Evolutionary conservation across 768 basidiomycete species (phyloP).

Genomic region (Hemileccinum rubropunctum): DNA sequence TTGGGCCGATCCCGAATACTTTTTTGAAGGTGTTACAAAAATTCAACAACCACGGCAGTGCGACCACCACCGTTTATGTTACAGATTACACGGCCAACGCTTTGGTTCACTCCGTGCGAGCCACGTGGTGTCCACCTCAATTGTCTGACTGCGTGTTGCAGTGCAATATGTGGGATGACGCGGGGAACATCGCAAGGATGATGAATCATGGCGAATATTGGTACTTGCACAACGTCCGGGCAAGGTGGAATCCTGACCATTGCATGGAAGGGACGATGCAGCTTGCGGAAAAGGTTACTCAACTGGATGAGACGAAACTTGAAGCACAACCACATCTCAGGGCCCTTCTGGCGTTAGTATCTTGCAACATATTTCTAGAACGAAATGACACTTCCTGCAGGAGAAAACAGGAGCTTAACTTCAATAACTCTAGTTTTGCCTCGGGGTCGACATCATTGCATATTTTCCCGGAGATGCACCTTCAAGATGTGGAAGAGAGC

Average conservation of each 20-base stretch:
- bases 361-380: not conserved
- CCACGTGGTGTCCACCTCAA: constrained; percentile 45
- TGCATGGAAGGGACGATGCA: constrained; percentile 54
- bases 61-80: constrained; percentile 52
- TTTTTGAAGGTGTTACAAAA: constrained; percentile 47
- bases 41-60: constrained; percentile 35
- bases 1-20: not conserved
- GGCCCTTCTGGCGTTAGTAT: constrained; percentile 51
- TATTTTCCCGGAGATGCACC: constrained; percentile 42
- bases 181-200: constrained; percentile 37
- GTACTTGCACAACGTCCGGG: constrained; percentile 50
- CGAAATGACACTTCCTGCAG: constrained; percentile 30
- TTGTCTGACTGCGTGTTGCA: constrained; percentile 47
- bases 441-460: constrained; percentile 25
- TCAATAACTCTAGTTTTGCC: constrained; percentile 18
- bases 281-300: constrained; percentile 40
- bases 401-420: constrained; percentile 44
- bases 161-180: constrained; percentile 59
- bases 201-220: constrained; percentile 54
- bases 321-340: constrained; percentile 38
- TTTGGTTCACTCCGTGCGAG: constrained; percentile 31
- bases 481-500: constrained; percentile 44
- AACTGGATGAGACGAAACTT: constrained; percentile 41
- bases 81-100: constrained; percentile 62
- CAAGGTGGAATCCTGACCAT: constrained; percentile 37